Evolutionary conservation across 2,329 filamentous ascomycete species (phyloP), one percentile per base, ranked within the genome.

Genomic region (Epichloe scottii): DNA sequence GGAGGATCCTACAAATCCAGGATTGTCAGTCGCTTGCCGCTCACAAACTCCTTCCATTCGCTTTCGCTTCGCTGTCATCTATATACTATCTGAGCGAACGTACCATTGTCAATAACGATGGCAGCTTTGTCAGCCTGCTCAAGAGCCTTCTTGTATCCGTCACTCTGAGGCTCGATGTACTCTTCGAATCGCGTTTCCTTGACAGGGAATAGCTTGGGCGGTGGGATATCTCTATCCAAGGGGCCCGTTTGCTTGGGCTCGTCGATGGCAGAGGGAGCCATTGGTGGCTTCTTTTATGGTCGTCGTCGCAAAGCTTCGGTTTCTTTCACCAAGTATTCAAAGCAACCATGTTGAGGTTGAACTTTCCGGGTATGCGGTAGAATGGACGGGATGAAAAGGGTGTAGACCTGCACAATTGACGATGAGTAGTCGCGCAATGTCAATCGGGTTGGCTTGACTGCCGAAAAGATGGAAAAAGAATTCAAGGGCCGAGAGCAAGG

Each of bases 31-130:
- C 33, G 23, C n/a, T 33, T 33, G n/a, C 39, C n/a, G 8, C 11
- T 37, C 5, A 42, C 37, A 33, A 4, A 33, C 15, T 12, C 15
- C 15, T 17, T 23, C 12, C 39, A 19, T 12, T 23, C 5, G n/a
- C 14, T 14, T 17, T 33, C 30, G 17, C 33, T 49, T 2, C 11
- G 40, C 4, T 5, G 47, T 38, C 26, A 33, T 38, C 7, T 39
- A 51, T 26, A 37, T 38, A 56, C 62, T 52, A 65, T 54, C 48
- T 4, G 35, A 14, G 21, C 37, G 3, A 12, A 50, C 69, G 54
- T 71, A 94, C 90, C 93, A 85, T 96, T 96, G 72, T 98, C 93
- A 63, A 98, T 97, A 55, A 98, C 87, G 62, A 98, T 96, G 48
- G 89, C 88, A 48, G 83, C 86, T 44, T 73, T 71, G 52, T 72